These are phyloP conservation scores for Shiraia bambusicola DNA, from an alignment of 2,329 filamentous ascomycete genomes.

Conservation along the genomic window DNA sequence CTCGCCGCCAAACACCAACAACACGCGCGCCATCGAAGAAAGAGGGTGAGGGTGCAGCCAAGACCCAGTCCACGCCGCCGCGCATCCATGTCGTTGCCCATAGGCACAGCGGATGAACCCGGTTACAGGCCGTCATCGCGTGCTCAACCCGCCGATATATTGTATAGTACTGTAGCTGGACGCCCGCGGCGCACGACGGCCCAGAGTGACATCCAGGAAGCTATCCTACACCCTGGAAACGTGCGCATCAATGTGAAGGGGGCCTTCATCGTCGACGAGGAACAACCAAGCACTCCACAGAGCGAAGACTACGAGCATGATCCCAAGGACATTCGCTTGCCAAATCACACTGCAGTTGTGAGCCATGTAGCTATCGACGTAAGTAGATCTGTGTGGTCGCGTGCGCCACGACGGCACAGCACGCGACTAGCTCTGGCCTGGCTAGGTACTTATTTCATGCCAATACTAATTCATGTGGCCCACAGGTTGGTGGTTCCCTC, in stretches of 20 bases:
- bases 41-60: slow-evolving; percentile 42
- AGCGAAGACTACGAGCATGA: slow-evolving; percentile 65
- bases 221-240: slow-evolving; percentile 62
- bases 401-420: slow-evolving; percentile 12
- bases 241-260: slow-evolving; percentile 96
- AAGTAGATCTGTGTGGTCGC: slow-evolving; percentile 45
- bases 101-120: slow-evolving; percentile 34
- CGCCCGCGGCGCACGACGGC: slow-evolving; percentile 33
- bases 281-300: slow-evolving; percentile 50
- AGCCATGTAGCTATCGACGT: slow-evolving; percentile 97
- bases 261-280: slow-evolving; percentile 90
- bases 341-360: slow-evolving; percentile 91
- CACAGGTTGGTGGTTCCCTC: slow-evolving; percentile 87
- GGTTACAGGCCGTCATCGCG: slow-evolving; percentile 21
- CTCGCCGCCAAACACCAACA: slow-evolving; percentile 19
- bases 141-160: slow-evolving; percentile 18
- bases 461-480: neutral
- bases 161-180: slow-evolving; percentile 17
- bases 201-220: slow-evolving; percentile 50
- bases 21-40: slow-evolving; percentile 32
- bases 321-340: slow-evolving; percentile 91
- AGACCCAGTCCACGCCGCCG: slow-evolving; percentile 32
- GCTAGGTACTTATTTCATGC: neutral
- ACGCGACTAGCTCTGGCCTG: slow-evolving; percentile 13
- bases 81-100: slow-evolving; percentile 29